Percentiles rank a stretch among this genome's conserved stretches.
Conservation (phyloP, 176 grass and related monocot species). For the Panicum miliaceum region DNA sequence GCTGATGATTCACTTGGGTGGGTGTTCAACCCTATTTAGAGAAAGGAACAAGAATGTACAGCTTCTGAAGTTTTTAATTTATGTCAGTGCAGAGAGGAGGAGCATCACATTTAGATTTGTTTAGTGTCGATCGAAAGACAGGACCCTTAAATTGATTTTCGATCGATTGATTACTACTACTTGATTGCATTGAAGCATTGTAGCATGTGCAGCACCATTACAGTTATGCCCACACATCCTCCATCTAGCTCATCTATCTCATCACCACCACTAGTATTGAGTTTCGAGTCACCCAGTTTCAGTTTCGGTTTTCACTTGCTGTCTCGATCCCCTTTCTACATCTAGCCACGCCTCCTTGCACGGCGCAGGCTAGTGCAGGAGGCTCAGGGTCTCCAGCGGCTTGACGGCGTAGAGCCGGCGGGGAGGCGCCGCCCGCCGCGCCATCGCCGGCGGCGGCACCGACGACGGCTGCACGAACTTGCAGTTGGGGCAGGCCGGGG, state of each 20-base stretch:
- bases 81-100: neutral
- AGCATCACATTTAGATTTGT: neutral
- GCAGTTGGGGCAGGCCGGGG: constrained; percentile 90
- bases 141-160: neutral
- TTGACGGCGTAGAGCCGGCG: constrained; percentile 51
- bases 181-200: constrained; percentile 34
- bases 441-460: neutral
- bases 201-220: constrained; percentile 19
- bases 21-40: neutral
- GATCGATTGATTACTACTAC: constrained; percentile 29
- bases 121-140: neutral
- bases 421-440: neutral
- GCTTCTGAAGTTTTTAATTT: neutral
- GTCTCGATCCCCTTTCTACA: constrained; percentile 27
- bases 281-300: neutral
- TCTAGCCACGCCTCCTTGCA: neutral
- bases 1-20: neutral
- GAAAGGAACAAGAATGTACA: neutral
- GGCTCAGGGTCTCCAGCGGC: constrained; percentile 76
- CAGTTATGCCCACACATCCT: neutral
- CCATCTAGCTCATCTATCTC: constrained; percentile 21
- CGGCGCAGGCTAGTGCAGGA: constrained; percentile 61
- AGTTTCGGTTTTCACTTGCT: constrained; percentile 22
- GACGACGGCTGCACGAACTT: constrained; percentile 64
- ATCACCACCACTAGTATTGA: constrained; percentile 20